A percentile compares a stretch with the other conserved stretches of the same genome.
Conservation (phyloP, 306 rosid species). For the Cicer pinnatifidum region DNA sequence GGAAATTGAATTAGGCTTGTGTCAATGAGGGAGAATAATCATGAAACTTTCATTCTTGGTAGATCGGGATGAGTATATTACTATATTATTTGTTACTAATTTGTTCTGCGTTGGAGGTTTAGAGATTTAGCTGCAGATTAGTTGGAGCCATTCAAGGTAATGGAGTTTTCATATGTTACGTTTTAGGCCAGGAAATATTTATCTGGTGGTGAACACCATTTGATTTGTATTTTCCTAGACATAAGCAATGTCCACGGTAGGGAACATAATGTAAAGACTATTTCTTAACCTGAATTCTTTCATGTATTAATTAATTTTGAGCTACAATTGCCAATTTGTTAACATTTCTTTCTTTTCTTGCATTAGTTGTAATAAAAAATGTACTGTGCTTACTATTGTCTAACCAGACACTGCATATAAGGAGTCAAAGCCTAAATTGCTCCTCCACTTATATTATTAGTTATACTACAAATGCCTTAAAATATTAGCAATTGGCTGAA, state of each 20-base stretch:
- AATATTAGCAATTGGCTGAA: background rate
- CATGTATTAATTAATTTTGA: slow-evolving; percentile 10
- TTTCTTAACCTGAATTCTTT: slow-evolving; percentile 14
- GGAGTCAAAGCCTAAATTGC: too few relatives aligned
- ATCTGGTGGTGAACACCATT: background rate
- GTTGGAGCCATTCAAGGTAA: slow-evolving; percentile 3
- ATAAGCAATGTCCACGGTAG: background rate
- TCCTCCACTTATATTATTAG: too few relatives aligned
- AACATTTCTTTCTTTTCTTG: background rate
- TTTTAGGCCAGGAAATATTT: slow-evolving; percentile 13
- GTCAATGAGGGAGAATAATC: background rate
- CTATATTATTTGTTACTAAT: background rate
- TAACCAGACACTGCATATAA: too few relatives aligned
- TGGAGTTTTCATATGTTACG: background rate
- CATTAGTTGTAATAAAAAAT: background rate
- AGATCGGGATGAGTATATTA: background rate
- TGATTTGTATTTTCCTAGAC: background rate
- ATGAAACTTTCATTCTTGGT: background rate
- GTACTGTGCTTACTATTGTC: too few relatives aligned
- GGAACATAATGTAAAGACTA: slow-evolving; percentile 6
- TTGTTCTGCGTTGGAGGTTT: slow-evolving; percentile 19
- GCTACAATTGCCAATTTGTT: slow-evolving; percentile 1
- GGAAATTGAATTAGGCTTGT: background rate
- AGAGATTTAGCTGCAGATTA: background rate
- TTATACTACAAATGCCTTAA: background rate